Base-by-base conservation (phyloP, 2,329 filamentous ascomycete species). In the Daldinia eschscholtzii region DNA sequence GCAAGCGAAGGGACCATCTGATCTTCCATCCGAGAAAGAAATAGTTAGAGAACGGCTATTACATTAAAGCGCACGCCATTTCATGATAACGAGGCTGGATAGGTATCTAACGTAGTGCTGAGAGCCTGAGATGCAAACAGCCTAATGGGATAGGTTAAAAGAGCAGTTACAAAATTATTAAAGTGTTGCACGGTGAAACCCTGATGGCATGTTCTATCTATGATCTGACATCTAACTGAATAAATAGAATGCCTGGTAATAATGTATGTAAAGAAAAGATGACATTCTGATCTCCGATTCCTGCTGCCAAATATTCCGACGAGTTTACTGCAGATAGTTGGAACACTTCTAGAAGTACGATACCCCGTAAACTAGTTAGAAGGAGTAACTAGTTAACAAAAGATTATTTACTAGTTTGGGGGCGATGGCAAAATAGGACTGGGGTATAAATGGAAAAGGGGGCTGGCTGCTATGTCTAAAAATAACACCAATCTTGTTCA, bases 401-500 rank as follows among this genome's bases (percentile, higher is more conserved):
- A 28, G 28, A 4, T 3, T 48, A 9, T 12, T 44, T 20, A 9
- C 20, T 57, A 57, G 41, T 57, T 57, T 64, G 35, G 57, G 65
- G 65, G 60, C 61, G 41, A 56, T 15, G 18, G 33, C 33, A 39
- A 15, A 39, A 55, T 55, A 4, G 12, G n/a, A 37, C 52, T 30
- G 33, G 56, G 44, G 57, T 46, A n/a, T 26, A 35, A 61, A 26
- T n/a, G 42, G 39, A 57, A 61, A 61, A 20, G 52, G 57, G 52
- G 52, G 42, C 23, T 46, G 42, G 23, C 28, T 44, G 23, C 50
- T 13, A 5, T 39, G 12, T 9, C 61, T 62, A 65, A 65, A 68
- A 68, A 65, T 62, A 68, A 59, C 56, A 41, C 46, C 50, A 57
- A 57, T 55, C 50, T 53, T 39, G 13, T 44, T 59, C 37, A 23